Evolutionary conservation across 2,329 filamentous ascomycete genomes (phyloP), one percentile per base, ranked within the genome.

Genomic region (Colletotrichum scovillei): DNA sequence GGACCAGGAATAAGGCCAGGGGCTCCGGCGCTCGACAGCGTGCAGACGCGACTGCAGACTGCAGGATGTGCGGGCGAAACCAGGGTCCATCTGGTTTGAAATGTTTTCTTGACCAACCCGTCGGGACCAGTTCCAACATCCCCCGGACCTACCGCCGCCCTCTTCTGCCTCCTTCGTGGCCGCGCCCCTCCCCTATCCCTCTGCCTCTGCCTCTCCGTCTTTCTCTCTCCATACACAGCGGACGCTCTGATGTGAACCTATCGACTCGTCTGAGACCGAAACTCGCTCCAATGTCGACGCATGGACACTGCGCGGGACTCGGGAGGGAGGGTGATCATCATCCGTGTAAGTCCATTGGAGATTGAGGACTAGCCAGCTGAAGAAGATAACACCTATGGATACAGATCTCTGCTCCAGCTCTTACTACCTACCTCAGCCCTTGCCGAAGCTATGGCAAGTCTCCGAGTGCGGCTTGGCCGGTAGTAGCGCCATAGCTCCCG

Each of bases 341-440:
- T 71, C 67, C 67, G 71, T 73, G 71, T 73, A 73, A 73, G 71
- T 73, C 67, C 60, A 73, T 73, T 73, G 71, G 71, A 73, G 70
- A 73, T 49, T 30, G 19, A 9, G 19, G 60, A 53, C 53, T 24
- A 30, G 46, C 42, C 53, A 64, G n/a, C n/a, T 42, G 55, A 46
- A 7, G 16, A 65, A 9, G 35, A 46, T 38, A 38, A 62, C 49
- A 24, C n/a, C 67, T 22, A 56, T 14, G 12, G 11, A 16, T 38
- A 42, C 46, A n/a, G 30, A 38, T 55, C 28, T 66, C 38, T 58
- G 52, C 65, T 67, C 52, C 42, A 49, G 19, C 42, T 49, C 42
- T 62, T 62, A 24, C 28, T 58, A 58, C 14, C 38, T 52, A 58
- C 14, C 38, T 52, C 14, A 63, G 30, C 56, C 63, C 46, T 53